These are phyloP conservation scores for Boletus coccyginus DNA, from an alignment of 768 basidiomycete genomes.

Conservation along the genomic window DNA sequence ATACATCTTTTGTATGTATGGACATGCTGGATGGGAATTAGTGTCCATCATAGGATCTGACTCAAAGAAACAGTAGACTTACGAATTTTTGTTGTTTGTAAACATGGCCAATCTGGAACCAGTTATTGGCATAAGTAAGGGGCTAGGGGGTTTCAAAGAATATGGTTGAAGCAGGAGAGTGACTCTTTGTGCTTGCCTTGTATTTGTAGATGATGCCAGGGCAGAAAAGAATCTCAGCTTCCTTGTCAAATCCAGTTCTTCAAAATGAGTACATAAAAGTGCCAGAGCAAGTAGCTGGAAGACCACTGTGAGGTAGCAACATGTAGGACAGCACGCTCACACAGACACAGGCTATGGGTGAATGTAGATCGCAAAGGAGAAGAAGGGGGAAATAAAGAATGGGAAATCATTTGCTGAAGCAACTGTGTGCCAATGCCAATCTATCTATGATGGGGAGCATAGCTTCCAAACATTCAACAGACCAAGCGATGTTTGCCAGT, in stretches of 20 bases:
- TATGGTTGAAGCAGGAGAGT: constrained; percentile 92
- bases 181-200: constrained; percentile 91
- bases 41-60: constrained; percentile 11
- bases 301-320: no score
- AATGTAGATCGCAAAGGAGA: no score
- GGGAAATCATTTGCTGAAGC: no score
- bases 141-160: constrained; percentile 94
- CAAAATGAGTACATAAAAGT: constrained; percentile 47
- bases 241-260: constrained; percentile 70
- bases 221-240: constrained; percentile 90
- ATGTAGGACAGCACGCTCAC: no score
- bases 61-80: constrained; percentile 26
- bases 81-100: constrained; percentile 98
- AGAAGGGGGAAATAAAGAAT: no score
- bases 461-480: no score
- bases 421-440: no score
- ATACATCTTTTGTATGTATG: constrained; percentile 93
- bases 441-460: no score
- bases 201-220: constrained; percentile 99
- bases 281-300: no score
- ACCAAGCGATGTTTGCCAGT: no score
- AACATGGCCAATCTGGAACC: constrained; percentile 99
- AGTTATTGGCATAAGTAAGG: constrained; percentile 96
- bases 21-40: constrained; percentile 54
- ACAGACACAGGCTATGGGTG: no score